Base-by-base conservation (phyloP, 495 filamentous ascomycete species). In the Alectoria sarmentosa region DNA sequence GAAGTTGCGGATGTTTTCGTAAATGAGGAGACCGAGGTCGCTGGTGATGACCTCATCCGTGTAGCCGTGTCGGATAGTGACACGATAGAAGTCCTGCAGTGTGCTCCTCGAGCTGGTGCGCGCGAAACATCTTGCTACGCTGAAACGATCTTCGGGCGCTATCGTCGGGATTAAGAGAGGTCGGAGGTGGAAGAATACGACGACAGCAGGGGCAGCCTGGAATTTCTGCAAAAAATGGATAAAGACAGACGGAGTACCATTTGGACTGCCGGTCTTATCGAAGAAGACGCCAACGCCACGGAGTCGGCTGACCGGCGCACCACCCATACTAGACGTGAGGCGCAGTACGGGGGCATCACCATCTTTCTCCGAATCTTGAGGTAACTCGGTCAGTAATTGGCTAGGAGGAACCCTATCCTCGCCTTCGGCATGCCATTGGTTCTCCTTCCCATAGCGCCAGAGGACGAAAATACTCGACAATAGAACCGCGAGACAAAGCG, bases 371-470 rank as follows among this genome's bases (percentile, higher is more conserved):
- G 37, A 28, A 14, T 55, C 46, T 17, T 38, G 28, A 0, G 19
- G 52, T n/a, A 15, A 36, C 26, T 63, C 71, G 1, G 71, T 75
- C 3, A 84, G 64, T 17, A 84, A 73, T 7, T 79, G 73, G 0
- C 74, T 74, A 3, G 77, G 77, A 28, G 78, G 76, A 63, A 88
- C 78, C 0, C 81, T 78, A 64, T 89, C 86, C 54, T 78, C 76
- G 1, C 76, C 79, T 72, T 91, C 88, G 14, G 87, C 82, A 19
- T 69, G 75, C 88, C 88, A 91, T 71, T 91, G 88, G 59, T 81
- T 80, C 64, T 89, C 85, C 71, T 91, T 90, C 21, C 88, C 88
- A 62, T 82, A 90, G 26, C 88, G 83, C 88, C 88, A 91, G 17
- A 90, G 76, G 36, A 90, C 73, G 66, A 90, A 86, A 34, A 90